Conservation (phyloP, 164 flowering plant species). For the Echeveria elegans region DNA sequence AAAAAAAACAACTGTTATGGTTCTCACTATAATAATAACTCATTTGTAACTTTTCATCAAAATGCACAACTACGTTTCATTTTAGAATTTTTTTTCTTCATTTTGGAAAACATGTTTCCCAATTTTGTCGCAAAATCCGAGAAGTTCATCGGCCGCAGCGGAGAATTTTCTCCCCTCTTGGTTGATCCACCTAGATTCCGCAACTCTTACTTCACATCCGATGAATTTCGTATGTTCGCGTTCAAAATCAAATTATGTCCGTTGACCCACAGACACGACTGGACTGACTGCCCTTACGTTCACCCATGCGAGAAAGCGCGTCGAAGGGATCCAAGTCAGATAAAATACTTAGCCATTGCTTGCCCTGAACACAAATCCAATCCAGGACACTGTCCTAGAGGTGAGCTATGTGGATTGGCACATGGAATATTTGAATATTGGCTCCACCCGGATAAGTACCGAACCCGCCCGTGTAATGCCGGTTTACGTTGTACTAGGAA, state of each 20-base stretch:
- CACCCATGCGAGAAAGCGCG: constrained; percentile 49
- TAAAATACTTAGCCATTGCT: constrained; percentile 22
- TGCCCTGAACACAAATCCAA: constrained; percentile 32
- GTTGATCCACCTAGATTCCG: background rate
- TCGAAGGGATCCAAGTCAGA: constrained; percentile 40
- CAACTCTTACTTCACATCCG: constrained; percentile 16
- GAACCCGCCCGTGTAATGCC: constrained; percentile 46
- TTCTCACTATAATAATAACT: background rate
- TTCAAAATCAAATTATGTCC: constrained; percentile 41
- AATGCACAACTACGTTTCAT: background rate
- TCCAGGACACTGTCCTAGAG: constrained; percentile 19
- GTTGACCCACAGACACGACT: constrained; percentile 31
- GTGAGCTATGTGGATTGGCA: constrained; percentile 37
- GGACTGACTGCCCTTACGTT: constrained; percentile 53
- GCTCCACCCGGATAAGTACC: constrained; percentile 22
- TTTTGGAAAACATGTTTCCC: background rate
- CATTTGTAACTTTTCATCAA: background rate
- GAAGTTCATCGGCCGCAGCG: background rate
- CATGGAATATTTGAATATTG: constrained; percentile 38
- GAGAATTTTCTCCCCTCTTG: background rate
- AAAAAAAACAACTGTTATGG: background rate
- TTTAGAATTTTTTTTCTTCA: background rate
- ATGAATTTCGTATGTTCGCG: constrained; percentile 39
- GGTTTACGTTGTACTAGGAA: constrained; percentile 37
- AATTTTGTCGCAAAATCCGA: background rate